Percentiles rank a stretch among this genome's conserved stretches.
These are phyloP conservation scores for Xylariaceae sp. DNA, from an alignment of 2,329 filamentous ascomycete genomes.

Conservation along the genomic window DNA sequence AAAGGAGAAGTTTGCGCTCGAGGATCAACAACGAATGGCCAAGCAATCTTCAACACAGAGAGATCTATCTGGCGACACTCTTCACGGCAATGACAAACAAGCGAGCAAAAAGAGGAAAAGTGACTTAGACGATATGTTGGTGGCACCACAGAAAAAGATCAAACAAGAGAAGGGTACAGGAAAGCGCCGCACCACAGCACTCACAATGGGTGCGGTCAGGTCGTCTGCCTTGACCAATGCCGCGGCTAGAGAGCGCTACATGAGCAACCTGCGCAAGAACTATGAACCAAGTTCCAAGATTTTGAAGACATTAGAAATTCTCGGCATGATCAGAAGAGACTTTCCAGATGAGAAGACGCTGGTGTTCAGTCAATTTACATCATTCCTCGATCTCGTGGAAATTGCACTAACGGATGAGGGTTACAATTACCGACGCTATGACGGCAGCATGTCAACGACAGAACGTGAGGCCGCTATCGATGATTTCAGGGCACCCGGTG, in stretches of 20 bases:
- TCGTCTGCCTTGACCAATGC: constrained; percentile 22
- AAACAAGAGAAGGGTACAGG: too few relatives aligned
- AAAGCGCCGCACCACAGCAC: too few relatives aligned
- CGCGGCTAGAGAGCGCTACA: constrained; percentile 24
- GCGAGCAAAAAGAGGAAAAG: too few relatives aligned
- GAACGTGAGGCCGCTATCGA: constrained; percentile 24
- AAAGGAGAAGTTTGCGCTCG: too few relatives aligned
- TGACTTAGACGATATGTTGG: too few relatives aligned
- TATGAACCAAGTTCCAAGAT: constrained; percentile 31
- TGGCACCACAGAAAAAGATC: too few relatives aligned
- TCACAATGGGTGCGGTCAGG: too few relatives aligned
- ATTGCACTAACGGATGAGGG: constrained; percentile 26
- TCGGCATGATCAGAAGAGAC: constrained; percentile 23
- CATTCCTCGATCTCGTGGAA: constrained; percentile 33
- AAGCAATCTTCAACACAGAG: too few relatives aligned
- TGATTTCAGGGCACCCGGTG: constrained; percentile 21
- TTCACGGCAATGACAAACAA: too few relatives aligned
- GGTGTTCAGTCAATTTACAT: constrained; percentile 32
- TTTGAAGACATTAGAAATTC: constrained; percentile 27
- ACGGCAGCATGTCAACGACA: constrained; percentile 25
- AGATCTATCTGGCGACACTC: too few relatives aligned
- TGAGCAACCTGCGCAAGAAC: constrained; percentile 23
- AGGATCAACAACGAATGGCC: too few relatives aligned
- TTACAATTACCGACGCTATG: constrained; percentile 30
- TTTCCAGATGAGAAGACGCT: constrained; percentile 29